Evolutionary conservation across 495 filamentous ascomycete genomes (phyloP).

Genomic region (Penicillium manginii): DNA sequence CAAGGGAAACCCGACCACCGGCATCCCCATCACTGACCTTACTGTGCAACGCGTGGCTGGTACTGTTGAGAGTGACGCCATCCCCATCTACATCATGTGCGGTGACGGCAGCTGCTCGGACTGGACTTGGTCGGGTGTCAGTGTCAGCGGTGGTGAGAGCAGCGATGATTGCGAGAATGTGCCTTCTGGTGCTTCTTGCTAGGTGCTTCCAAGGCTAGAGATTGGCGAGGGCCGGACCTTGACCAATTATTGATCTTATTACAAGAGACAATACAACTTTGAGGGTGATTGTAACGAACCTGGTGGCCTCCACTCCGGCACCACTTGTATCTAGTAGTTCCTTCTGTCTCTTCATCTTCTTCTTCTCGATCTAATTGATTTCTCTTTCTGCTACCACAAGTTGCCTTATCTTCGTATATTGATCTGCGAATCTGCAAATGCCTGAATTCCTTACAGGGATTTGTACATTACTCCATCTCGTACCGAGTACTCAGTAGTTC

Average conservation of each 20-base stretch:
- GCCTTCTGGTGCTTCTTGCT: constrained; percentile 48
- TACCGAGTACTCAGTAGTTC: too few relatives aligned
- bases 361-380: too few relatives aligned
- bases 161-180: constrained; percentile 44
- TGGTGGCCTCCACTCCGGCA: too few relatives aligned
- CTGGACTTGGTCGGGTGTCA: constrained; percentile 54
- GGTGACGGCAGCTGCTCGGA: constrained; percentile 45
- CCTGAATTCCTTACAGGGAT: too few relatives aligned
- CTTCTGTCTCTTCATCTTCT: too few relatives aligned
- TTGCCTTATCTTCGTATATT: too few relatives aligned
- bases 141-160: constrained; percentile 51
- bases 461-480: too few relatives aligned
- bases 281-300: background rate
- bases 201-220: constrained; percentile 8
- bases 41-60: constrained; percentile 58
- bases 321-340: too few relatives aligned
- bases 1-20: constrained; percentile 63
- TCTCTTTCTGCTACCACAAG: too few relatives aligned
- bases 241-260: background rate
- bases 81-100: constrained; percentile 58
- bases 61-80: constrained; percentile 46
- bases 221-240: background rate
- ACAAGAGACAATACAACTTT: background rate
- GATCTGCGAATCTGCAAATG: too few relatives aligned
- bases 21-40: constrained; percentile 63